phyloP scores from a whole-genome alignment of 2,329 filamentous ascomycete species.

The Xylaria sp. region DNA sequence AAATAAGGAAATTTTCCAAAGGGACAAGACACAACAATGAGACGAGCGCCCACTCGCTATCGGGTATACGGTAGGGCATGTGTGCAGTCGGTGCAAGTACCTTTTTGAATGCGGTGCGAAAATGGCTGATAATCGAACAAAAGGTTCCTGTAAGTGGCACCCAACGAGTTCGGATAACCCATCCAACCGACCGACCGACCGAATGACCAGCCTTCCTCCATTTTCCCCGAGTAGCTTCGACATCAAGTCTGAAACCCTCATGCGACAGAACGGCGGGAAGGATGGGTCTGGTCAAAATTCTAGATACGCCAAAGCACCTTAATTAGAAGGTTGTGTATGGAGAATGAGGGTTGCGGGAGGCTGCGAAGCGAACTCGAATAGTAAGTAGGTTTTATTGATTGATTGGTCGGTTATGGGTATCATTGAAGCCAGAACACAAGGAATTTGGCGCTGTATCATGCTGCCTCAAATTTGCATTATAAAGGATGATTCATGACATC shows the following conservation, averaged over 20 bases:
- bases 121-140: neutral
- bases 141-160: neutral
- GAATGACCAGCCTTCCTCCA: neutral
- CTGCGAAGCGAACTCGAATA: slow-evolving; percentile 45
- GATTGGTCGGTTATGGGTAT: slow-evolving; percentile 31
- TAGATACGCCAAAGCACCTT: slow-evolving; percentile 33
- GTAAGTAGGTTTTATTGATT: slow-evolving; percentile 27
- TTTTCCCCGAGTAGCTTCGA: neutral
- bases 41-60: slow-evolving; percentile 7
- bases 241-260: neutral
- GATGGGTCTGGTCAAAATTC: neutral
- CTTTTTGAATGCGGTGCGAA: neutral
- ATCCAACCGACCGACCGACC: neutral
- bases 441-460: slow-evolving; percentile 15
- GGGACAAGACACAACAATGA: slow-evolving; percentile 18
- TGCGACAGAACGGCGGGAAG: neutral
- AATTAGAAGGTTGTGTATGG: slow-evolving; percentile 41
- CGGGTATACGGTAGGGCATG: neutral
- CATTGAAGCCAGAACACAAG: slow-evolving; percentile 23
- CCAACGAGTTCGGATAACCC: neutral
- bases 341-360: slow-evolving; percentile 34
- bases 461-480: slow-evolving; percentile 11
- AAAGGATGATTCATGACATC: neutral
- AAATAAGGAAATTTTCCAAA: neutral
- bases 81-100: neutral